These are phyloP conservation scores for Helichrysum umbraculigerum DNA, from an alignment of 129 eudicot genomes.

Conservation along the genomic window DNA sequence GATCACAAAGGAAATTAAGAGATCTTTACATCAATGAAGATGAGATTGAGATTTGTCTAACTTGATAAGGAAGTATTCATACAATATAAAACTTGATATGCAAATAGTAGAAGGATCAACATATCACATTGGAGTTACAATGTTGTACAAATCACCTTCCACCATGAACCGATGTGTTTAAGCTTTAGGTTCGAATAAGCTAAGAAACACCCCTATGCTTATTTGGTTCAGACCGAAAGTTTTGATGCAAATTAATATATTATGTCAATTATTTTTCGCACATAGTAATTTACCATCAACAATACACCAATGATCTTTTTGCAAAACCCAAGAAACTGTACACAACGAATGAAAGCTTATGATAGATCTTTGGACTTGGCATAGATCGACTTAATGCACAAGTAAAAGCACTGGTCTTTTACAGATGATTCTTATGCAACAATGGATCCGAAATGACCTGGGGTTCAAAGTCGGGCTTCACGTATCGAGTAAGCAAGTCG, in stretches of 20 bases:
- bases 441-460: slow-evolving; percentile 85
- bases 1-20: no score
- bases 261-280: slow-evolving; percentile 11
- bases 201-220: neutral
- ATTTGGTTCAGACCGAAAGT: neutral
- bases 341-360: neutral
- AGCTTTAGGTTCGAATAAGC: neutral
- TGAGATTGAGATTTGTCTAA: no score
- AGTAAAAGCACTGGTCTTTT: slow-evolving; percentile 6
- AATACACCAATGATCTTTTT: slow-evolving; percentile 12
- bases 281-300: slow-evolving; percentile 25
- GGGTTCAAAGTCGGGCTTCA: slow-evolving; percentile 86
- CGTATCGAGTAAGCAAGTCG: slow-evolving; percentile 67
- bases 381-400: neutral
- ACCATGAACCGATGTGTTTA: neutral
- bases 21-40: no score
- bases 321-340: slow-evolving; percentile 1
- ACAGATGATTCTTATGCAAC: slow-evolving; percentile 52
- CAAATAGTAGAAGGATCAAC: no score
- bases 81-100: no score
- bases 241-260: slow-evolving; percentile 17
- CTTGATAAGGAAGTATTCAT: no score
- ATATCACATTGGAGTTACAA: neutral
- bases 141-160: neutral
- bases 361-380: neutral